Evolutionary conservation across 306 rosid species (phyloP).

Genomic region (Cicer judaicum): DNA sequence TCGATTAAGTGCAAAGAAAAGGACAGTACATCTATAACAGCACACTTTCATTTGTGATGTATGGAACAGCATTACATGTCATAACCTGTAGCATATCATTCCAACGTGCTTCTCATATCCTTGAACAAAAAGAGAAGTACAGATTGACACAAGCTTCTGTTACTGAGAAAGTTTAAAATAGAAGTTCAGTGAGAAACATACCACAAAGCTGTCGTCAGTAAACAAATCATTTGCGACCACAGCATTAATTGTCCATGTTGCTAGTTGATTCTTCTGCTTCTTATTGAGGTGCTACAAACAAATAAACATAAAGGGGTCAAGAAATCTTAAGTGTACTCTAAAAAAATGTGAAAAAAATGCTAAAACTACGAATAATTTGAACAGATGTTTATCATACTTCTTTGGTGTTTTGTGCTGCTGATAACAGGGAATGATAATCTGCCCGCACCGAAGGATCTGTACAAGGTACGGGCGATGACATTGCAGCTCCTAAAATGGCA

Average conservation of each 20-base stretch:
- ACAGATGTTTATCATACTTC: slow-evolving; percentile 57
- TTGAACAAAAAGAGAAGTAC: slow-evolving; percentile 28
- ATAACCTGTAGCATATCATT: slow-evolving; percentile 39
- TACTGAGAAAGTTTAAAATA: slow-evolving; percentile 15
- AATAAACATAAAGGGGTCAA: slow-evolving; percentile 16
- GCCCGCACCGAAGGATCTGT: slow-evolving; percentile 78
- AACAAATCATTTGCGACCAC: slow-evolving; percentile 81
- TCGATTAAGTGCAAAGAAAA: slow-evolving; percentile 1
- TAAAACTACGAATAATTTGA: background rate
- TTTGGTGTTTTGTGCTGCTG: slow-evolving; percentile 61
- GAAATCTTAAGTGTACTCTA: slow-evolving; percentile 27
- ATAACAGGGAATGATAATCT: slow-evolving; percentile 77
- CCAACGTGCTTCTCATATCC: slow-evolving; percentile 30
- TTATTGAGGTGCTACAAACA: slow-evolving; percentile 65
- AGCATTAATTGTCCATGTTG: slow-evolving; percentile 65
- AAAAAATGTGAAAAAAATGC: background rate
- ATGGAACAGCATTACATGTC: slow-evolving; percentile 36
- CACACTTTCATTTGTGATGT: slow-evolving; percentile 33
- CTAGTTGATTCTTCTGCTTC: slow-evolving; percentile 81
- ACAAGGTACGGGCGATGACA: slow-evolving; percentile 71
- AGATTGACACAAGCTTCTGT: background rate
- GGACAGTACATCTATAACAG: slow-evolving; percentile 16
- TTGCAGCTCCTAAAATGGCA: slow-evolving; percentile 78
- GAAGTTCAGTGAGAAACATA: slow-evolving; percentile 47
- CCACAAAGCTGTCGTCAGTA: slow-evolving; percentile 97